Base-by-base conservation (phyloP, 2,329 filamentous ascomycete genomes). In the Hypoxylon sp. region DNA sequence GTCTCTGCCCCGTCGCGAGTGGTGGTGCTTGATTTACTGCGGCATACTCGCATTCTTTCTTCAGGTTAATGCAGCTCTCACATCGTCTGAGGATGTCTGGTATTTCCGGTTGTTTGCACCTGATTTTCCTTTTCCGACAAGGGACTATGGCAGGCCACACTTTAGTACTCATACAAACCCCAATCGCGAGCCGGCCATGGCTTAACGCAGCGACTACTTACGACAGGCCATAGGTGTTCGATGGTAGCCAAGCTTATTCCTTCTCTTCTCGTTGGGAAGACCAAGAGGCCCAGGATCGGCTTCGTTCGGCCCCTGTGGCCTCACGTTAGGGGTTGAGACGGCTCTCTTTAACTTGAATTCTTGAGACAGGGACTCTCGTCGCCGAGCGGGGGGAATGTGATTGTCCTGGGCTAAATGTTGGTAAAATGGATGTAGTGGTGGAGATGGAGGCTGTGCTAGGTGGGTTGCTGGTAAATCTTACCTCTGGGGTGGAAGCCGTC, bases 241-340 rank as follows among this genome's bases (percentile, higher is more conserved):
- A 81, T 97, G 95, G 77, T 98, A 98, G 39, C 95, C 95, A 66
- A 98, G 85, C 80, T 97, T 97, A 79, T 97, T 97, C 76, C 94
- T 89, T 65, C 82, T 85, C 78, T 85, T 88, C 63, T 88, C 85
- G 34, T 78, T 80, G n/a, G 80, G 71, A 29, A 79, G 73, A 23
- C 76, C 76, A 57, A 79, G 71, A 41, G 76, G 65, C 19, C 75
- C 74, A 56, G 77, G 74, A 39, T 81, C 79, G 50, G 76, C 55
- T 37, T 77, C 75, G 57, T 75, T 73, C 66, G 73, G 78, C 73
- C 79, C 79, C 69, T 81, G 78, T 52, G 79, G 79, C 67, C 79
- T 80, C 65, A 82, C 79, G 74, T 81, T 82, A 71, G 84, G 81
- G 46, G 82, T 83, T 68, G 84, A 84, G 74, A 83, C 78, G 50